phyloP scores from a whole-genome alignment of 352 stramenopile species.

The Nannochloropsis limnetica region DNA sequence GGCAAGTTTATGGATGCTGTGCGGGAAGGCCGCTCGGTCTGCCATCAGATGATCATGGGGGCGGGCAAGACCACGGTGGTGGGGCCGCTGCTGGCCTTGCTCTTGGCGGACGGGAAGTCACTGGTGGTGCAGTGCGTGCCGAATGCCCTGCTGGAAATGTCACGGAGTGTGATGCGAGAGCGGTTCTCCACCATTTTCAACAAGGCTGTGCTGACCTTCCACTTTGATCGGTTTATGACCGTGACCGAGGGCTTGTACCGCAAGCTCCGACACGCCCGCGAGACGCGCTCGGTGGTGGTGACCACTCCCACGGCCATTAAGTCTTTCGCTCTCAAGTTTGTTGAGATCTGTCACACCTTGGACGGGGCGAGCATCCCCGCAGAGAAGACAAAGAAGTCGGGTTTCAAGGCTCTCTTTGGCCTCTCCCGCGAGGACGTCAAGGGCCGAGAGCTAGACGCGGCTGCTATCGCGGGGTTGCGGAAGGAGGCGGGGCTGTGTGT shows the following conservation, averaged over 20 bases:
- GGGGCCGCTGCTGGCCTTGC: constrained; percentile 90
- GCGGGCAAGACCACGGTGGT: constrained; percentile 99
- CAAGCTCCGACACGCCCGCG: constrained; percentile 76
- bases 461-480: constrained; percentile 42
- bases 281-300: constrained; percentile 88
- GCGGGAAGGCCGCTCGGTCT: constrained; percentile 63
- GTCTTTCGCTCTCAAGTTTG: constrained; percentile 97
- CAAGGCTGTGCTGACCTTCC: constrained; percentile 98
- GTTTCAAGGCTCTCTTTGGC: constrained; percentile 16
- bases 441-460: background rate
- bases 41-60: constrained; percentile 99
- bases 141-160: constrained; percentile 95
- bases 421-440: constrained; percentile 27
- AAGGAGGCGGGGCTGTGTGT: constrained; percentile 48
- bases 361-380: constrained; percentile 50
- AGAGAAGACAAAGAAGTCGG: constrained; percentile 18
- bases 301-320: constrained; percentile 97
- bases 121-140: constrained; percentile 93
- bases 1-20: constrained; percentile 88
- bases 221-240: constrained; percentile 87
- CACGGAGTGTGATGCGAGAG: constrained; percentile 86
- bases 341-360: constrained; percentile 80
- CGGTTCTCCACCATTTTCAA: constrained; percentile 93
- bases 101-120: constrained; percentile 82
- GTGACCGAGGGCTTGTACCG: constrained; percentile 69